These are phyloP conservation scores for Epipyxis sp. DNA, from an alignment of 108 stramenopile genomes.

Conservation along the genomic window DNA sequence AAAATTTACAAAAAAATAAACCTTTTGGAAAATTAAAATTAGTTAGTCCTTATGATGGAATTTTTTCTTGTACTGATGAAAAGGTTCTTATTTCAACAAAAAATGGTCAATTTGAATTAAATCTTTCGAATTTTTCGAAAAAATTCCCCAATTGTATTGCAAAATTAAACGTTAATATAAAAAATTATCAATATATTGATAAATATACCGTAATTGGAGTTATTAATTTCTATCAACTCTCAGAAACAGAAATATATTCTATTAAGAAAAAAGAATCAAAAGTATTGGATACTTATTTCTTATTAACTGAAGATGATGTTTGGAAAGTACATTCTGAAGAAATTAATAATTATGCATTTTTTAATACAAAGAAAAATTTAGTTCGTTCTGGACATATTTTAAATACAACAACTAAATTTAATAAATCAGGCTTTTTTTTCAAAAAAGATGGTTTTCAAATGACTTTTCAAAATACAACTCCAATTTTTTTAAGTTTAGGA, in stretches of 20 bases:
- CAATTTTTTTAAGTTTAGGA: constrained; percentile 27
- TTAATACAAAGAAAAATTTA: too few species aligned
- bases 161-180: constrained; percentile 1
- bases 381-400: constrained; percentile 4
- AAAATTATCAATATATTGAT: constrained; percentile 29
- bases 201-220: neutral
- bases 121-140: constrained; percentile 29
- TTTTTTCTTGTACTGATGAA: neutral
- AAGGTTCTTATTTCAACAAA: constrained; percentile 10
- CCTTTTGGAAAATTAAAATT: constrained; percentile 29
- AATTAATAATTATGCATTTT: constrained; percentile 26
- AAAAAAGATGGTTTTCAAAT: constrained; percentile 27
- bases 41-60: constrained; percentile 27
- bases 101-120: constrained; percentile 12
- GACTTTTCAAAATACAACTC: constrained; percentile 22
- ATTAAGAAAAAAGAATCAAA: constrained; percentile 27
- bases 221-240: constrained; percentile 19
- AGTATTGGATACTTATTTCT: constrained; percentile 7
- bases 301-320: constrained; percentile 14
- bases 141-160: neutral
- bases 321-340: constrained; percentile 27
- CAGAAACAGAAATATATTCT: constrained; percentile 5
- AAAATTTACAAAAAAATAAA: constrained; percentile 15
- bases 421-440: constrained; percentile 19
- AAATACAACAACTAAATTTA: constrained; percentile 15